Evolutionary conservation across 164 flowering plant species (phyloP).

Genomic region (Brasenia schreberi): DNA sequence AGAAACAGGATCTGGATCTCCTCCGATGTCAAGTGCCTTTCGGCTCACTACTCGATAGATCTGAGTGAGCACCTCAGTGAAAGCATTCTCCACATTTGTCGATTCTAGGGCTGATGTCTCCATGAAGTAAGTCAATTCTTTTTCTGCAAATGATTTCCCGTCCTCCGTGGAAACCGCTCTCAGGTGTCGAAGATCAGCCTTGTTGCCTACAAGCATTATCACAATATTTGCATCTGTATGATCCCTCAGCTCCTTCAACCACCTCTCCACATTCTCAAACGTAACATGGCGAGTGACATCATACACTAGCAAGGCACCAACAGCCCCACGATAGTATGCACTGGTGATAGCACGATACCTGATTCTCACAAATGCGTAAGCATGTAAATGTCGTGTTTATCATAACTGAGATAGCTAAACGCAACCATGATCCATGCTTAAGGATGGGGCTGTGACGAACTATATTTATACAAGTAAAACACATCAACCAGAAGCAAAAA

Average conservation of each 20-base stretch:
- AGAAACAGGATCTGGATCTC: constrained; percentile 26
- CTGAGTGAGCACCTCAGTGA: constrained; percentile 27
- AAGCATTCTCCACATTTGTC: constrained; percentile 45
- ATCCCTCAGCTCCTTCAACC: constrained; percentile 14
- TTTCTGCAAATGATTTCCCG: constrained; percentile 62
- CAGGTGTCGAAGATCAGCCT: constrained; percentile 69
- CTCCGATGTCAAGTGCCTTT: constrained; percentile 44
- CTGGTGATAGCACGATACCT: constrained; percentile 86
- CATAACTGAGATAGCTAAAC: no score
- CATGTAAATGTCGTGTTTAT: no score
- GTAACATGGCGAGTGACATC: constrained; percentile 71
- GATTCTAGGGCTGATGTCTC: constrained; percentile 73
- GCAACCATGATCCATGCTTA: no score
- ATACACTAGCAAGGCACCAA: constrained; percentile 63
- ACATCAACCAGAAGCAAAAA: no score
- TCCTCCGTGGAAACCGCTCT: constrained; percentile 66
- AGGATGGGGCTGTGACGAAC: no score
- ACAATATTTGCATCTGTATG: constrained; percentile 80
- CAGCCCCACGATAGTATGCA: constrained; percentile 78
- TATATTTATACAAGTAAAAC: no score
- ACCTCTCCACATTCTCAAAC: constrained; percentile 9
- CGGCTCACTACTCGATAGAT: constrained; percentile 58
- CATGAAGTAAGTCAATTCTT: constrained; percentile 68
- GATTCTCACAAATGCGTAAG: neutral
- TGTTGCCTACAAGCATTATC: constrained; percentile 73